phyloP scores from a whole-genome alignment of 169 alveolate species.

The Cryptosporidium viatorum region DNA sequence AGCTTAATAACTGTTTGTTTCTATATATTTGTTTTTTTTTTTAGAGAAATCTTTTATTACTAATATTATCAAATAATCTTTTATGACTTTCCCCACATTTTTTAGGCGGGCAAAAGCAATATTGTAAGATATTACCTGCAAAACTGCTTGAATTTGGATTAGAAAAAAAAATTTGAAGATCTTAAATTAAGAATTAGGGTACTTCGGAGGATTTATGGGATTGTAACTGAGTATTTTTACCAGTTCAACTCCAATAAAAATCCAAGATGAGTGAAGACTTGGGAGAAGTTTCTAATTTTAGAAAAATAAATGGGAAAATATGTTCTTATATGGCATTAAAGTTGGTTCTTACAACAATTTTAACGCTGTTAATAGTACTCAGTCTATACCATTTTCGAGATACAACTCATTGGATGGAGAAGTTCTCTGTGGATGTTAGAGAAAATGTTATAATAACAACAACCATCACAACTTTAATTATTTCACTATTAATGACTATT shows the following conservation, averaged over 20 bases:
- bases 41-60: no score
- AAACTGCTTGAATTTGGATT: no score
- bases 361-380: background rate
- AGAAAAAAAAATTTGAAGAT: no score
- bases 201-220: background rate
- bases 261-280: background rate
- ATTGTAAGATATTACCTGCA: background rate
- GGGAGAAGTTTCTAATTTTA: background rate
- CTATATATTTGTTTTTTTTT: background rate
- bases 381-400: background rate
- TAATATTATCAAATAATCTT: background rate
- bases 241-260: background rate
- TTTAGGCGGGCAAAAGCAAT: background rate
- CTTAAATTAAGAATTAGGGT: no score
- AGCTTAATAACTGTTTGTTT: background rate
- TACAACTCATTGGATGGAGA: background rate
- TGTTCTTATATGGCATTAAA: constrained; percentile 41
- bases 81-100: background rate
- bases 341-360: background rate
- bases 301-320: background rate
- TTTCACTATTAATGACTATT: constrained; percentile 32
- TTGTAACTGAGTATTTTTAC: background rate
- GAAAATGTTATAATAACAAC: constrained; percentile 2
- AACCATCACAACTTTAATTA: background rate
- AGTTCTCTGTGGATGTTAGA: background rate